A percentile compares a stretch with the other conserved stretches of the same genome.
Conservation (phyloP, 306 rosid species). For the Styphnolobium japonicum region DNA sequence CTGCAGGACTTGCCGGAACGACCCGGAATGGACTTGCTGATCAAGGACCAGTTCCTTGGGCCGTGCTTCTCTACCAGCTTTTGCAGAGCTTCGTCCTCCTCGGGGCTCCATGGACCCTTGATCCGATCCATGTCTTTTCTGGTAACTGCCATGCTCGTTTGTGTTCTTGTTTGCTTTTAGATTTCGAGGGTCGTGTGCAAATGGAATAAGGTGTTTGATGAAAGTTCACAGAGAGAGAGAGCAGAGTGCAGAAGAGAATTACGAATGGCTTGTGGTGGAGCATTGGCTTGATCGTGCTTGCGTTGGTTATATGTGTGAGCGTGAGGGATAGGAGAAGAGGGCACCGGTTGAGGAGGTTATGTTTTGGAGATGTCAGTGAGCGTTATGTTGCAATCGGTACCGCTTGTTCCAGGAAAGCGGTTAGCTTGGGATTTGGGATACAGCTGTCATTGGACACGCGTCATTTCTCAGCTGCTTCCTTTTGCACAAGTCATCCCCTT, state of each 20-base stretch:
- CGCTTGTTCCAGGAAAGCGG: slow-evolving; percentile 55
- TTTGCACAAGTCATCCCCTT: slow-evolving; percentile 28
- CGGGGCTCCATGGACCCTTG: slow-evolving; percentile 99
- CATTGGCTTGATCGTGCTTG: neutral
- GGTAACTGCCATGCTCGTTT: slow-evolving; percentile 34
- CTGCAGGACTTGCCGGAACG: slow-evolving; percentile 94
- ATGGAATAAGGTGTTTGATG: too few species aligned
- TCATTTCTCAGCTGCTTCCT: slow-evolving; percentile 25
- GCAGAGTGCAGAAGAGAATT: too few species aligned
- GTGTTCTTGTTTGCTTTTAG: neutral
- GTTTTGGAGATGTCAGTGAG: neutral
- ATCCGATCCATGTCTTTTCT: slow-evolving; percentile 79
- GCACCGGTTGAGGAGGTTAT: slow-evolving; percentile 60
- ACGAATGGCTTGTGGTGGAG: too few species aligned
- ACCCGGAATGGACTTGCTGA: slow-evolving; percentile 82
- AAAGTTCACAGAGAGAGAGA: neutral
- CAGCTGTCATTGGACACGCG: slow-evolving; percentile 95
- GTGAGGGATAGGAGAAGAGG: slow-evolving; percentile 28
- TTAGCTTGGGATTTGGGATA: slow-evolving; percentile 59
- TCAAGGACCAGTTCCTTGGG: slow-evolving; percentile 82
- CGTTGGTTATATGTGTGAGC: slow-evolving; percentile 33
- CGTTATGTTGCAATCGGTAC: slow-evolving; percentile 33
- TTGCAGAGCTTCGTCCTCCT: slow-evolving; percentile 73
- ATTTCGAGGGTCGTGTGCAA: neutral
- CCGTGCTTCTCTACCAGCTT: slow-evolving; percentile 76